Base-by-base conservation (phyloP, 495 filamentous ascomycete genomes). In the Penicillium arizonense region DNA sequence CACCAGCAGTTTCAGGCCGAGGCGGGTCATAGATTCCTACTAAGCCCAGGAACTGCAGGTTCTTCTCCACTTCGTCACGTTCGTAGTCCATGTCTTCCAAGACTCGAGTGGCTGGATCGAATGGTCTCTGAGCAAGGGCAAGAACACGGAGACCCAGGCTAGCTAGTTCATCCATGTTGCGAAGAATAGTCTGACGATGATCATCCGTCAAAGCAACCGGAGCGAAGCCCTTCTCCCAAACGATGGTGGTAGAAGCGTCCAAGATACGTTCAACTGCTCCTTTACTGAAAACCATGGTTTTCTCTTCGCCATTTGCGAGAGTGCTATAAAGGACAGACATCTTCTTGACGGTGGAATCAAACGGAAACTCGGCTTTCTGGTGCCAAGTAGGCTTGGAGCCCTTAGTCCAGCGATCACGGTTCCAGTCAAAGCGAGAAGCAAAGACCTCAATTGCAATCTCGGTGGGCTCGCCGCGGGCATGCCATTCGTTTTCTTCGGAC, bases 21-120 rank as follows among this genome's bases (percentile, higher is more conserved):
- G 86, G 86, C 10, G 87, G 87, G 63, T 90, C 87, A 55, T 88
- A 88, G 49, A 91, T 82, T 11, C 87, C 87, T 33, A 80, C 77
- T n/a, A 91, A 67, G n/a, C 87, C 87, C 18, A 88, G 63, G 20
- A 90, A 78, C 1, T 68, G 77, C 26, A 90, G 75, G 50, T 79
- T 69, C 16, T 68, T 61, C 55, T 59, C 57, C 0, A 48, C 40
- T 5, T 55, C 47, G 7, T 58, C 55, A 12, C 59, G 55, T 1
- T 52, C 38, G 14, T 48, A 35, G 28, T 61, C 47, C 0, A 48
- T 24, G 6, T 16, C 55, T 39, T 62, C 44, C 30, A 61, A 42
- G 6, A 57, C 2, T 32, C 26, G 28, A 5, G 32, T 40, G 20
- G 60, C 12, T 12, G 50, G 33, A 23, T 58, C 36, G 64, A 68